These are phyloP conservation scores for Corrigiola litoralis DNA, from an alignment of 179 eudicot genomes.

Conservation along the genomic window DNA sequence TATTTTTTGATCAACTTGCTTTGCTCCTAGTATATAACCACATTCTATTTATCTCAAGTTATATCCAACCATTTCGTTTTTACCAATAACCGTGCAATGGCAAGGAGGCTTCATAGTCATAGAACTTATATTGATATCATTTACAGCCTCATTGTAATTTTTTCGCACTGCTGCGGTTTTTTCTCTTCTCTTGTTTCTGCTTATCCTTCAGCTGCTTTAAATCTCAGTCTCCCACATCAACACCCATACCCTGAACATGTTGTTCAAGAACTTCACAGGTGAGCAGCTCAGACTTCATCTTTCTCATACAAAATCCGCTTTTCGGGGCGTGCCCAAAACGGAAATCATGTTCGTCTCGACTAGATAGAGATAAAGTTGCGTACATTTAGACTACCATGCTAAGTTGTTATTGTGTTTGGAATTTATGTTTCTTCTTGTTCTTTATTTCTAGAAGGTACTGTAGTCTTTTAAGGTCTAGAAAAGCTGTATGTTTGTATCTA, in stretches of 20 bases:
- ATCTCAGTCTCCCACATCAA: conserved; percentile 66
- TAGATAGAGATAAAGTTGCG: too few relatives aligned
- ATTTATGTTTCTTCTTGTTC: too few relatives aligned
- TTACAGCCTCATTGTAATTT: conserved; percentile 16
- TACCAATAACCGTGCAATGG: conserved; percentile 1
- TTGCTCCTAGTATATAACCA: conserved; percentile 6
- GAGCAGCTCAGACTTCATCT: not conserved
- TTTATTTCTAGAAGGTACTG: too few relatives aligned
- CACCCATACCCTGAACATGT: conserved; percentile 68
- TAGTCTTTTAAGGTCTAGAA: too few relatives aligned
- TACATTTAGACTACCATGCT: too few relatives aligned
- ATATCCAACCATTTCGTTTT: not conserved
- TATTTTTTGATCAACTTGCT: not conserved
- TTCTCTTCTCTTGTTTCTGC: conserved; percentile 20
- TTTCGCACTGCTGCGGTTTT: not conserved
- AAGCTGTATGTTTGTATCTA: too few relatives aligned
- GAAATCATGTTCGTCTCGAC: too few relatives aligned
- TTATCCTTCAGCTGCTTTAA: conserved; percentile 22
- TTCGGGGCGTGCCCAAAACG: too few relatives aligned
- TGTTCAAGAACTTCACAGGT: conserved; percentile 71
- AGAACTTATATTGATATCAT: conserved; percentile 33
- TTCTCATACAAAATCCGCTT: too few relatives aligned
- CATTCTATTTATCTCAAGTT: conserved; percentile 1
- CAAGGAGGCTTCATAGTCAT: conserved; percentile 16
- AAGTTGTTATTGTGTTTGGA: too few relatives aligned